Base-by-base conservation (phyloP, 306 rosid genomes). In the Crataegus laevigata region DNA sequence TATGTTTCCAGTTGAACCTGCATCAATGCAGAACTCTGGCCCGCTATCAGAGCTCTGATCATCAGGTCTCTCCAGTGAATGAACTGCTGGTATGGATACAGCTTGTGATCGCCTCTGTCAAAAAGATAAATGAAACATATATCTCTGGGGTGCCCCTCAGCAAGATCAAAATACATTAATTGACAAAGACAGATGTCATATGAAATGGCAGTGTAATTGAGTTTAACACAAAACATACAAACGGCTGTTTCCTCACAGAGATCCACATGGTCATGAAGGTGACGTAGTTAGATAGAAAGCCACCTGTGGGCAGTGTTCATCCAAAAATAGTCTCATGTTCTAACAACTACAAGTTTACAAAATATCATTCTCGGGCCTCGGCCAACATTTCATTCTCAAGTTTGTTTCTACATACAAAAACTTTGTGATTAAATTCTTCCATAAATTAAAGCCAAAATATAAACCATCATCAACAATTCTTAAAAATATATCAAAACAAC, bases 1-100 rank as follows among this genome's bases (percentile, higher is more conserved):
- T 73, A 96, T 79, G 67, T 92, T 96, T 71, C 99, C 99, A 10
- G 84, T 84, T 24, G 87, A 80, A 59, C 96, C 96, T 21, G 99
- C 99, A 82, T 96, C 99, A 64, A 96, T 85, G 78, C 98, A 90
- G 75, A 82, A 92, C 83, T 96, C 99, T 3, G 99, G 96, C 10
- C 43, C 83, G 42, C 77, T 83, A 68, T 94, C 99, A 32, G 85
- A 77, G 75, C 55, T 77, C 73, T 72, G 87, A 68, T 89, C 94
- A 77, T 88, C 94, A 59, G 47, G 80, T 62, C 87, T 88, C 75
- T 81, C 89, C 84, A 81, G 52, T 47, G 91, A 75, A 80, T 71
- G 42, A 36, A 62, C 70, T 45, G 80, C 76, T 28, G 86, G 75
- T 69, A 83, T 26, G 24, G 80, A 63, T 70, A 54, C 96, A 43